phyloP scores from a whole-genome alignment of 257 asterid genomes.

The Solanum lignicaule region DNA sequence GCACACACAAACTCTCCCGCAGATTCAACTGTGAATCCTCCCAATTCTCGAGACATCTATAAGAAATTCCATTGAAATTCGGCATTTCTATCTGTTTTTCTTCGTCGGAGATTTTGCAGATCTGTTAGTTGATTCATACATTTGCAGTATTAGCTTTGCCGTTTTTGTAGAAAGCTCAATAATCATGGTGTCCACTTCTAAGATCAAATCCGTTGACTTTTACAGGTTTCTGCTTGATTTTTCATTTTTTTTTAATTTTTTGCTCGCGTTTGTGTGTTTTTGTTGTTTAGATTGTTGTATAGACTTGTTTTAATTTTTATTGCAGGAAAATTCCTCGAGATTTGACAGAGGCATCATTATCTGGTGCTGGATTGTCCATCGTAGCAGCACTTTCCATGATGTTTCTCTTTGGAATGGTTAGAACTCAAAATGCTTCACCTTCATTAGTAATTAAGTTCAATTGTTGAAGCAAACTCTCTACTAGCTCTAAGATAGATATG shows the following conservation, averaged over 20 bases:
- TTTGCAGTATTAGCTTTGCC: neutral
- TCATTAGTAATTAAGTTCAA: neutral
- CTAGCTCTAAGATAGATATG: neutral
- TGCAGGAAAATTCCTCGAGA: constrained; percentile 88
- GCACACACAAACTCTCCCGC: neutral
- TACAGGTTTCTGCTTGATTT: constrained; percentile 25
- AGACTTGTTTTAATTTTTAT: neutral
- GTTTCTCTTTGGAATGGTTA: constrained; percentile 91
- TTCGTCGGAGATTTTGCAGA: constrained; percentile 1
- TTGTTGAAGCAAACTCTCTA: neutral
- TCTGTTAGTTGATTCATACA: constrained; percentile 6
- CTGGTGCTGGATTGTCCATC: constrained; percentile 93
- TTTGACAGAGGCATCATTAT: constrained; percentile 82
- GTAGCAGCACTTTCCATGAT: constrained; percentile 71
- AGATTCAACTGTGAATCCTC: neutral
- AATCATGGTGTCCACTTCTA: constrained; percentile 39
- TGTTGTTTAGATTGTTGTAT: neutral
- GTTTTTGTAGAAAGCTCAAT: neutral
- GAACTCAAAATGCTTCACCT: constrained; percentile 7
- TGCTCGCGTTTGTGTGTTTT: no score
- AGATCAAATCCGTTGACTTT: constrained; percentile 58
- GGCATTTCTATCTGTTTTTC: neutral
- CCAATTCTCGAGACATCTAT: neutral
- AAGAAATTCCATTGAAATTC: neutral
- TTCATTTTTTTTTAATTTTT: no score